Base-by-base conservation (phyloP, 116 monocot genomes). In the Cymodocea nodosa region DNA sequence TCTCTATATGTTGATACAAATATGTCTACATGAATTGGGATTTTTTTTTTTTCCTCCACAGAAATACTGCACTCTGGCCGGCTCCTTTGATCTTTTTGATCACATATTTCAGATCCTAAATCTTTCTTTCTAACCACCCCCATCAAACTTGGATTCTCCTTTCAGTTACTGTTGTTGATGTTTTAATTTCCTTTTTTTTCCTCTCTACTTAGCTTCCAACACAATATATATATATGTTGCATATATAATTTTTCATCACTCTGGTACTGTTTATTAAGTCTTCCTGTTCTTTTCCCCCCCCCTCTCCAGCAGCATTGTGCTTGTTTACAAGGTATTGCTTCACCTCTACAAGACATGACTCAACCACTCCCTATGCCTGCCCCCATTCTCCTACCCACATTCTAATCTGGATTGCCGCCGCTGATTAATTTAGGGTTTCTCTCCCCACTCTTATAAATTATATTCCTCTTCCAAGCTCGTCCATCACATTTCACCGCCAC, bases 71-170 rank as follows among this genome's bases (percentile, higher is more conserved):
- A 39, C 39, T n/a, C n/a, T n/a, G n/a, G 9, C 39, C 4, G 39
- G 39, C 39, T 39, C 39, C 9, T 39, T 39, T 39, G 16, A 17
- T 62, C n/a, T 4, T 36, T 62, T 16, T 39, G 62, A 17, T 35
- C 62, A 62, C 36, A 18, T 37, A 62, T 7, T 62, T 35, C 35
- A 35, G 35, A n/a, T 36, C 35, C 24, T 61, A 25, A n/a, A n/a
- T n/a, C 16, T 15, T 37, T 12, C 62, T 62, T 62, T 37, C 34
- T 15, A 19, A 62, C 61, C 35, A 36, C 30, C 4, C 61, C 30
- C 6, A 36, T 61, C 39, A 61, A 61, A 36, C n/a, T 37, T 62
- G 62, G 62, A 62, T 62, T 39, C 37, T 62, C n/a, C n/a, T 39
- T 35, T 18, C 15, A 37, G 9, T 5, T 3, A 35, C 62, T 36